phyloP scores from a whole-genome alignment of 2,329 filamentous ascomycete species.

The Apiospora saccharicola region DNA sequence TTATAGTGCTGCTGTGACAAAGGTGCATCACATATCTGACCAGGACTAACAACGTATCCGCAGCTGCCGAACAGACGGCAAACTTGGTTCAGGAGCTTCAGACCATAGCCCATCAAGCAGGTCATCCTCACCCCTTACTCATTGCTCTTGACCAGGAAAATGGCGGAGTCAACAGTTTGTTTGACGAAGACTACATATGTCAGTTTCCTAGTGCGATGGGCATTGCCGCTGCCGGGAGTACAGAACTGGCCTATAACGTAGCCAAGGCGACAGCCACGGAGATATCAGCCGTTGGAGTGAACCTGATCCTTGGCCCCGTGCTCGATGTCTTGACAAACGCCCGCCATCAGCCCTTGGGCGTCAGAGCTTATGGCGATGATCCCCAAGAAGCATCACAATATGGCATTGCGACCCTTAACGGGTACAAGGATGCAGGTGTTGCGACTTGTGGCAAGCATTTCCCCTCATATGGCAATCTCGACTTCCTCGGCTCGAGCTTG shows the following conservation, averaged over 20 bases:
- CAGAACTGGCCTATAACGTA: conserved; percentile 85
- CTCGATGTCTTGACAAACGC: conserved; percentile 94
- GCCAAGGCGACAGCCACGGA: conserved; percentile 94
- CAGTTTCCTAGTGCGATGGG: conserved; percentile 99
- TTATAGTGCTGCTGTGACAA: not conserved
- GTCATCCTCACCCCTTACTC: conserved; percentile 85
- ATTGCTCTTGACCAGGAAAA: conserved; percentile 98
- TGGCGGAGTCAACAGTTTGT: conserved; percentile 95
- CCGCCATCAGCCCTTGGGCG: conserved; percentile 87
- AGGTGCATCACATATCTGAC: conserved; percentile 31
- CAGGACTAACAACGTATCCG: conserved; percentile 41
- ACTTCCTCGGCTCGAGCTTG: conserved; percentile 88
- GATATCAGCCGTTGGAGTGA: conserved; percentile 90
- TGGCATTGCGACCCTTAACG: conserved; percentile 88
- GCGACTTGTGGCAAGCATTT: conserved; percentile 96
- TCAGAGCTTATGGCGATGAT: conserved; percentile 89
- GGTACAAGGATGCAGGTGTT: conserved; percentile 89
- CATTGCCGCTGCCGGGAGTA: conserved; percentile 87
- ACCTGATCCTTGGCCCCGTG: conserved; percentile 93
- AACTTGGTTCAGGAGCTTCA: conserved; percentile 89
- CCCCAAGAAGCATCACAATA: conserved; percentile 95
- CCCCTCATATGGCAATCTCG: conserved; percentile 92
- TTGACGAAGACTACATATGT: conserved; percentile 93
- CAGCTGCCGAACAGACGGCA: conserved; percentile 91
- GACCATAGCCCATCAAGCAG: conserved; percentile 87